phyloP scores from a whole-genome alignment of 2,329 filamentous ascomycete genomes.

The Albifimbria verrucaria region DNA sequence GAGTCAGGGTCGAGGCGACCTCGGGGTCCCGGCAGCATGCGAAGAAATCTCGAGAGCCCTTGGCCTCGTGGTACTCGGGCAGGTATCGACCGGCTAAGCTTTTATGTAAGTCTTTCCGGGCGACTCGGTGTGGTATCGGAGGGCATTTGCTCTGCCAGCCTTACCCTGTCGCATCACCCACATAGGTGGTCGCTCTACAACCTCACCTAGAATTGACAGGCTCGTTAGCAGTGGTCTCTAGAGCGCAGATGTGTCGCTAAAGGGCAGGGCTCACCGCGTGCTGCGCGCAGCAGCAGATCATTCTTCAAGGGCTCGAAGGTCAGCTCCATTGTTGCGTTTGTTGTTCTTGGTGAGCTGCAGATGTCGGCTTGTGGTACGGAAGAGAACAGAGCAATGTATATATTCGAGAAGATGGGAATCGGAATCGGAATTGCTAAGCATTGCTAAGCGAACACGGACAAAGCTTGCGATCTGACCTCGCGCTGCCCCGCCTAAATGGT shows the following conservation, averaged over 20 bases:
- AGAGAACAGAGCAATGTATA: no score
- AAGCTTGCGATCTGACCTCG: background rate
- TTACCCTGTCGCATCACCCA: conserved; percentile 99
- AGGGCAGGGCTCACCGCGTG: conserved; percentile 62
- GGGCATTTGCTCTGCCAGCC: conserved; percentile 8
- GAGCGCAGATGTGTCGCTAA: background rate
- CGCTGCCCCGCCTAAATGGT: background rate
- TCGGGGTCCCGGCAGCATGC: conserved; percentile 93
- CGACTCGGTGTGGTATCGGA: conserved; percentile 5
- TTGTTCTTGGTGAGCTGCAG: no score
- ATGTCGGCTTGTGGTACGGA: no score
- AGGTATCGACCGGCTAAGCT: conserved; percentile 85
- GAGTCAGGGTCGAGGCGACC: conserved; percentile 86
- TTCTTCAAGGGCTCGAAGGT: conserved; percentile 86
- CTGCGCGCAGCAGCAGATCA: conserved; percentile 85
- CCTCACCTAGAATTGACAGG: conserved; percentile 60
- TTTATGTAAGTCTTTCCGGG: conserved; percentile 1
- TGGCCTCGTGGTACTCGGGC: conserved; percentile 95
- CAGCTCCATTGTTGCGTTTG: conserved; percentile 60
- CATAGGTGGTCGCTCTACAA: conserved; percentile 88
- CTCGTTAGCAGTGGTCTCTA: background rate
- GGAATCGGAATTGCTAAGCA: no score
- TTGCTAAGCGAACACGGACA: background rate
- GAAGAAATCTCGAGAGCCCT: conserved; percentile 90
- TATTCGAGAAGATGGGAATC: no score